Percentiles rank a stretch among this genome's conserved stretches.
Conservation (phyloP, 1,284 basidiomycete species). For the Puccinia sorghi region DNA sequence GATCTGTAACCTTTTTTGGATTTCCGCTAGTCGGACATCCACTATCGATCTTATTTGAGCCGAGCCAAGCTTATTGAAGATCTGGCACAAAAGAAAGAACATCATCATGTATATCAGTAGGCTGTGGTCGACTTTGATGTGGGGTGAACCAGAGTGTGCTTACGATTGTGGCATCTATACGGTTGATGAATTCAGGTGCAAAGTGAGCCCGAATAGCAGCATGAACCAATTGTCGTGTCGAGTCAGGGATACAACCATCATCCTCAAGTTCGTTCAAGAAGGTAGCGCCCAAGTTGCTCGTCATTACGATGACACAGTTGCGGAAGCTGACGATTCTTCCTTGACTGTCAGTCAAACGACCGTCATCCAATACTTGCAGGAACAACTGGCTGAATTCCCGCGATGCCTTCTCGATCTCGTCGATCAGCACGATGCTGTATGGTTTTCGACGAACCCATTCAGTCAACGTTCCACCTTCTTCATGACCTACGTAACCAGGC, state of each 20-base stretch:
- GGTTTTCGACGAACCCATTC: slow-evolving; percentile 62
- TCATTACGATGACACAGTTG: slow-evolving; percentile 60
- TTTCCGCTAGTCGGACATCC: slow-evolving; percentile 61
- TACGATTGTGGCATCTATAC: slow-evolving; percentile 55
- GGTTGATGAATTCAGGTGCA: slow-evolving; percentile 65
- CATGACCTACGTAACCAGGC: slow-evolving; percentile 83
- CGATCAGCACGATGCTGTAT: slow-evolving; percentile 60
- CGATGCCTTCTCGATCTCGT: slow-evolving; percentile 63
- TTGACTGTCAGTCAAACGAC: slow-evolving; percentile 62
- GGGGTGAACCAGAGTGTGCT: neutral
- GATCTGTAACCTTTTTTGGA: slow-evolving; percentile 74
- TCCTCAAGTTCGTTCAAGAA: slow-evolving; percentile 60
- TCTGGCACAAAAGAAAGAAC: slow-evolving; percentile 54
- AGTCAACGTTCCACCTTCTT: slow-evolving; percentile 75
- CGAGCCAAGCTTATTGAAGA: slow-evolving; percentile 63
- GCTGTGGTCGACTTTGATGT: neutral
- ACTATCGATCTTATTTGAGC: slow-evolving; percentile 63
- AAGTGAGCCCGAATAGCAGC: slow-evolving; percentile 62
- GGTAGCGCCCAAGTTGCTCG: slow-evolving; percentile 63
- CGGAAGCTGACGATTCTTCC: slow-evolving; percentile 56
- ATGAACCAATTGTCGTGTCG: slow-evolving; percentile 60
- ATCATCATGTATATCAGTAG: neutral
- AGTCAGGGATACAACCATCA: slow-evolving; percentile 51
- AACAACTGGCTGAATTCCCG: slow-evolving; percentile 65
- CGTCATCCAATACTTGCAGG: slow-evolving; percentile 65